phyloP scores from a whole-genome alignment of 441 rosid genomes.

The Populus hybrid region DNA sequence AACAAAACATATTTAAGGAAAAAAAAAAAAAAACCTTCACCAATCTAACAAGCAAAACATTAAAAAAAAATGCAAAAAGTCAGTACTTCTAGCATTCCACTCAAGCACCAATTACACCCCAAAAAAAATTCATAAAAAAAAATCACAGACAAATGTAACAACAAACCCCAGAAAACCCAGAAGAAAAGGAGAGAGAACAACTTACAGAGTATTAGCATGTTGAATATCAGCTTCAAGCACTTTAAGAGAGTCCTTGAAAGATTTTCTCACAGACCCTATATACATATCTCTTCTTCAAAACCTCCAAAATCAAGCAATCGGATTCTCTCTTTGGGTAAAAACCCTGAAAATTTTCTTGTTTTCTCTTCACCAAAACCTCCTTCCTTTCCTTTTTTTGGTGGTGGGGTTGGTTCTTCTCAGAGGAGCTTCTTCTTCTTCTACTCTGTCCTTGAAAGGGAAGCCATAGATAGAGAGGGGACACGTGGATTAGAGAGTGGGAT shows the following conservation, averaged over 20 bases:
- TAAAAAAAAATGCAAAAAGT: not conserved
- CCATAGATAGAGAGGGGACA: not conserved
- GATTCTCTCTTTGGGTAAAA: not conserved
- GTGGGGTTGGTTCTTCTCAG: conserved; percentile 18
- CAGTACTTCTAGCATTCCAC: not conserved
- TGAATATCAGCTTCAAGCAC: conserved; percentile 78
- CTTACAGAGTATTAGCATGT: conserved; percentile 73
- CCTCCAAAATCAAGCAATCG: conserved; percentile 6
- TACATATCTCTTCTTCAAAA: conserved; percentile 34
- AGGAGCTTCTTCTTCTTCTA: conserved; percentile 25
- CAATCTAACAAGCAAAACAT: not conserved
- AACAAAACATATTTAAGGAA: not conserved
- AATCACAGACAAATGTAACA: not conserved
- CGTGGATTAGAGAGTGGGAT: not conserved
- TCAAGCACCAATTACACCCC: not conserved
- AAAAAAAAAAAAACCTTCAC: not conserved
- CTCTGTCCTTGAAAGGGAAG: conserved; percentile 29
- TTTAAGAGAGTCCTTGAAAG: conserved; percentile 69
- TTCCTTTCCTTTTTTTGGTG: not conserved
- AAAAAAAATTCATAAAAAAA: not conserved
- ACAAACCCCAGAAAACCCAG: not conserved
- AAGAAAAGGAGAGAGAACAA: not conserved
- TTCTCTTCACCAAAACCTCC: conserved; percentile 8
- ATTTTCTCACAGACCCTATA: conserved; percentile 48
- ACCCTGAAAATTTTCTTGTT: not conserved